These are phyloP conservation scores for Debaryomyces psychrophilus DNA, from an alignment of 1,139 yeast genomes.

Conservation along the genomic window DNA sequence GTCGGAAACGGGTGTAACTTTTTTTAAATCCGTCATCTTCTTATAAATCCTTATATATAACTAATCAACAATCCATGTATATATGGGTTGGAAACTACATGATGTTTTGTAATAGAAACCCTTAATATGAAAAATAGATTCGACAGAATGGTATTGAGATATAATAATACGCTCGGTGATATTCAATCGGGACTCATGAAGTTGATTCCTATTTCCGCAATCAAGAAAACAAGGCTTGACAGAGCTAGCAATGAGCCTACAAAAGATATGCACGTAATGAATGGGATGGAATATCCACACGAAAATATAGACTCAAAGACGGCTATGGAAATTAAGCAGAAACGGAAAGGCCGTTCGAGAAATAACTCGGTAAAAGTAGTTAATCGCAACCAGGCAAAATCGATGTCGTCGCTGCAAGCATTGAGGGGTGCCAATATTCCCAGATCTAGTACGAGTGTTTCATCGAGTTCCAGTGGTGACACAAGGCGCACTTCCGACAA, in stretches of 20 bases:
- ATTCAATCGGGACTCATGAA: conserved; percentile 6
- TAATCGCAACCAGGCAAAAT: conserved; percentile 1
- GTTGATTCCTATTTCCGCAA: not conserved
- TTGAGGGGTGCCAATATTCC: not conserved
- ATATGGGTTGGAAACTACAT: not conserved
- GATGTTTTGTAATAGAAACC: not conserved
- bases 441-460: not conserved
- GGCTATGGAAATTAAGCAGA: not conserved
- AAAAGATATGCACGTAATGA: not conserved
- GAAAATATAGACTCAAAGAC: no score
- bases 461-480: not conserved
- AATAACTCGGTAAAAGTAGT: conserved; percentile 1
- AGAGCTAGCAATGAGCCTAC: not conserved
- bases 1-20: not conserved
- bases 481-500: not conserved
- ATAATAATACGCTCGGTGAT: not conserved
- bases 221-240: not conserved
- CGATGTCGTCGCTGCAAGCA: conserved; percentile 8
- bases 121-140: conserved; percentile 1
- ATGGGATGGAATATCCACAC: no score
- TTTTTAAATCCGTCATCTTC: no score
- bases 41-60: not conserved
- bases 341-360: not conserved
- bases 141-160: not conserved
- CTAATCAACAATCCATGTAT: conserved; percentile 2